phyloP scores from a whole-genome alignment of 2,329 filamentous ascomycete genomes.

The Colletotrichum sp. region DNA sequence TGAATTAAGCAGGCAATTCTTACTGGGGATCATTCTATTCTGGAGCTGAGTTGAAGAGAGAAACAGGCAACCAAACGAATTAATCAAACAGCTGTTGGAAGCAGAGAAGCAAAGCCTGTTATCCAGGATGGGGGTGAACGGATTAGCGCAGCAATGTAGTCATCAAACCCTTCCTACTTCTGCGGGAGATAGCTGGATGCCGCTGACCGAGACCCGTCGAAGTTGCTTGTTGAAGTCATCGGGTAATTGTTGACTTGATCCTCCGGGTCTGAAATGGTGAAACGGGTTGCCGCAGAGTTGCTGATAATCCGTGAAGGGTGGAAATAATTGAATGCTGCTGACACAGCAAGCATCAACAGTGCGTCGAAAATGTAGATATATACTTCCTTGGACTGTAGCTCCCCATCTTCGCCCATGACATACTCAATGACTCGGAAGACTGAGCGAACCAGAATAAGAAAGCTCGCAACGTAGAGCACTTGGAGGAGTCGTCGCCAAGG shows the following conservation, averaged over 20 bases:
- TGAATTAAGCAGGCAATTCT: background rate
- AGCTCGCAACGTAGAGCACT: conserved; percentile 28
- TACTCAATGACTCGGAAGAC: conserved; percentile 48
- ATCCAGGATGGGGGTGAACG: accelerated
- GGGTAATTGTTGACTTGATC: background rate
- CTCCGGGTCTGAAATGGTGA: background rate
- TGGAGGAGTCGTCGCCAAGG: conserved; percentile 34
- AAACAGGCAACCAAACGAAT: background rate
- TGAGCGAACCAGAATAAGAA: conserved; percentile 46
- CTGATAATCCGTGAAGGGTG: conserved; percentile 17
- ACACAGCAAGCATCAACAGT: conserved; percentile 33
- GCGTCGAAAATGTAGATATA: conserved; percentile 45
- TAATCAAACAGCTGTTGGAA: background rate
- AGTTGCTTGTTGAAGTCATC: background rate
- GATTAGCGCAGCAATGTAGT: background rate
- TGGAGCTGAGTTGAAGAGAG: background rate
- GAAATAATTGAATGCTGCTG: conserved; percentile 20
- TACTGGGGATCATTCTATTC: background rate
- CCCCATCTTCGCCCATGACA: conserved; percentile 35
- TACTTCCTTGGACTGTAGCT: conserved; percentile 35
- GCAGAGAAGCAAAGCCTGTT: background rate
- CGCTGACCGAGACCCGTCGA: background rate
- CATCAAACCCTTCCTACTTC: background rate
- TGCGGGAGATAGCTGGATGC: background rate
- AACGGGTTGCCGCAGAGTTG: background rate